Conservation (phyloP, 495 filamentous ascomycete species). For the Penicillium cinerascens region DNA sequence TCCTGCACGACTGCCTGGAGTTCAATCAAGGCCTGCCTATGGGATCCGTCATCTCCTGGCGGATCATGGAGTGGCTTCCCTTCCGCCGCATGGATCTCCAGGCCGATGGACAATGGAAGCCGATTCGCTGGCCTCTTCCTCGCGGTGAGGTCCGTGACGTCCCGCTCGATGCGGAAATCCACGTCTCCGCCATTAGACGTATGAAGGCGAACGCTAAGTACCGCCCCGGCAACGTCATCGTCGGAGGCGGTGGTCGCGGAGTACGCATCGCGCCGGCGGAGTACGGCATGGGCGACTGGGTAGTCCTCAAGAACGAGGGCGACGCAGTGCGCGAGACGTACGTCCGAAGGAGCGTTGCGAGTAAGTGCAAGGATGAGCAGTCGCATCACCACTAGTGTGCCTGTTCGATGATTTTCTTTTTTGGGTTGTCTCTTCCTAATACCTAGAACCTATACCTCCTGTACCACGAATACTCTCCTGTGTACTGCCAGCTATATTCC, state of each 20-base stretch:
- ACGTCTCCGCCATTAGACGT: constrained; percentile 68
- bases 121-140: constrained; percentile 76
- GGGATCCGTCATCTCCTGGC: constrained; percentile 66
- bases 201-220: constrained; percentile 65
- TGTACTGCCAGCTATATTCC: background rate
- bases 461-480: background rate
- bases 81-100: constrained; percentile 81
- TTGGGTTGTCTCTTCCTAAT: background rate
- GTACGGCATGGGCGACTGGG: constrained; percentile 72
- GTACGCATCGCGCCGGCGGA: constrained; percentile 56
- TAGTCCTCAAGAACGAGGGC: constrained; percentile 56
- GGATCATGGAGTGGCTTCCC: constrained; percentile 80
- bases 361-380: constrained; percentile 22
- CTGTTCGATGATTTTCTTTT: background rate
- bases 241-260: constrained; percentile 77
- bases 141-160: constrained; percentile 80
- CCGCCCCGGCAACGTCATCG: constrained; percentile 75
- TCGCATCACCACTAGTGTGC: background rate
- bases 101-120: constrained; percentile 72
- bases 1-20: constrained; percentile 71
- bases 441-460: background rate
- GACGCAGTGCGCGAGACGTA: constrained; percentile 64
- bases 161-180: constrained; percentile 64
- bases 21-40: constrained; percentile 60
- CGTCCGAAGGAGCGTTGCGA: constrained; percentile 40